phyloP scores from a whole-genome alignment of 2,329 filamentous ascomycete genomes.

The Simplicillium aogashimaense region DNA sequence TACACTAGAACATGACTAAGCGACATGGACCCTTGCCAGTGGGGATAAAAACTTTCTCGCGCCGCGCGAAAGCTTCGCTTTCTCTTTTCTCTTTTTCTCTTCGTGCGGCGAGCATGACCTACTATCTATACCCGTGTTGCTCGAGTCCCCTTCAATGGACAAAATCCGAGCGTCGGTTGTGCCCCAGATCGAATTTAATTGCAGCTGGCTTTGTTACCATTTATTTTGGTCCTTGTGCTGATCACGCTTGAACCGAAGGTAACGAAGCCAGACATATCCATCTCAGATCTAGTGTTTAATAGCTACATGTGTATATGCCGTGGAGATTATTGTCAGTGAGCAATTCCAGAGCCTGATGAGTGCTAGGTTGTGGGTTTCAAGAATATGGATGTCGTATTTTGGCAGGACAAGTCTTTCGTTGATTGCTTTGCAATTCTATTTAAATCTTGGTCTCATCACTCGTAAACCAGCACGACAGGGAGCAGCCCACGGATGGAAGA shows the following conservation, averaged over 20 bases:
- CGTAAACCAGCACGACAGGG: neutral
- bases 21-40: conserved; percentile 1
- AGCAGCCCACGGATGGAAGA: neutral
- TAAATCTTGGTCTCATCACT: neutral
- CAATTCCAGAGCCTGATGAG: no score
- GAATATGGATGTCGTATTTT: conserved; percentile 1
- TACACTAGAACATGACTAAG: conserved; percentile 12
- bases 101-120: conserved; percentile 73
- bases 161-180: conserved; percentile 61
- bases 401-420: conserved; percentile 1
- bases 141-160: conserved; percentile 53
- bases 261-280: conserved; percentile 32
- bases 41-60: conserved; percentile 18
- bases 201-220: conserved; percentile 45
- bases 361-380: no score
- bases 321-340: neutral
- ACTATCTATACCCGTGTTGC: conserved; percentile 68
- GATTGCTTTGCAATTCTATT: no score
- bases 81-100: conserved; percentile 41
- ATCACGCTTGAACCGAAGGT: conserved; percentile 19
- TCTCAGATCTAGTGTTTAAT: neutral
- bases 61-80: conserved; percentile 13
- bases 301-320: no score
- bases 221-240: conserved; percentile 23
- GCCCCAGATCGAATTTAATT: conserved; percentile 73